Base-by-base conservation (phyloP, 257 asterid genomes). In the Mentha longifolia region DNA sequence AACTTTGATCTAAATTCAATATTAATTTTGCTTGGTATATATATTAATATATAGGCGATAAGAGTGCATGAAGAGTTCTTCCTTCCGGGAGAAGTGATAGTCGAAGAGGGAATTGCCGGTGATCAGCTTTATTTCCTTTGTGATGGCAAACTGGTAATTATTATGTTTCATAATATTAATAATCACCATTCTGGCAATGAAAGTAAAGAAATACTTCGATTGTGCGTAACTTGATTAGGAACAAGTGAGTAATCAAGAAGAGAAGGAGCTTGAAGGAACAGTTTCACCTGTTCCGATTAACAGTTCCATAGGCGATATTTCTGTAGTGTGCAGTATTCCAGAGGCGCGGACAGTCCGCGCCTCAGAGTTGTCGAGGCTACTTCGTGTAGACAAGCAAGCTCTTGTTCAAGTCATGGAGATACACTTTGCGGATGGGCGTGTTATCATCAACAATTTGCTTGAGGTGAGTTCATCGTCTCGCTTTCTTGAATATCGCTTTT, bases 31-130 rank as follows among this genome's bases (percentile, higher is more conserved):
- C n/a, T 65, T 50, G 15, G 22, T 42, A 42, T 42, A 0, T 7
- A 5, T 70, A 59, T 42, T 42, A 2, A 0, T 35, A 1, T 70
- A 59, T 65, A 89, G 96, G 85, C 88, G 22, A 77, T 82, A 25
- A 66, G 58, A 28, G 85, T 83, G 50, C 94, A 89, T 28, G 94
- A 89, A 73, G 94, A 89, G 74, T 80, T 74, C 72, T 89, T 85
- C 74, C 94, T 87, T 74, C 96, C 91, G 0, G 92, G 90, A 70
- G 91, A 87, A 84, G 84, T 84, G 73, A 74, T 89, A 25, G 55
- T 87, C 20, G 93, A 89, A 76, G 85, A 84, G 77, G 91, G 92
- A 63, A 62, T 58, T 58, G 65, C 59, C 9, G 73, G 85, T 3
- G 90, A 89, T 74, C 94, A 89, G 56, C 84, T 87, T 51, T 87